Evolutionary conservation across 2,329 filamentous ascomycete genomes (phyloP).

Genomic region (Thelonectria blattea): DNA sequence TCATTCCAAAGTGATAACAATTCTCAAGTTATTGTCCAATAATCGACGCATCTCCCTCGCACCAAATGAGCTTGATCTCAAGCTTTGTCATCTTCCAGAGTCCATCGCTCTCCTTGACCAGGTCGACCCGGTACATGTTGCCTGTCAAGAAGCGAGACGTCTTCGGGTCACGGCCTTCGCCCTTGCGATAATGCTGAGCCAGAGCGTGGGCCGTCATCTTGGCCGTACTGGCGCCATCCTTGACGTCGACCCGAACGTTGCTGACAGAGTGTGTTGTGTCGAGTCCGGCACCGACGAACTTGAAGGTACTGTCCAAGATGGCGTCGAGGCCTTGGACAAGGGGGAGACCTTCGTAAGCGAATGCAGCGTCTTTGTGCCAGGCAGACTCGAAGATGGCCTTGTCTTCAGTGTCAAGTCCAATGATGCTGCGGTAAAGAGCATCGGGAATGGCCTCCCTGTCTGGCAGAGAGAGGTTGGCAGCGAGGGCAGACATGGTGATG

Average conservation of each 20-base stretch:
- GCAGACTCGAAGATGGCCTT: conserved; percentile 10
- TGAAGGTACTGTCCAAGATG: conserved; percentile 13
- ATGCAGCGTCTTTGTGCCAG: conserved; percentile 17
- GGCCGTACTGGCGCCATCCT: conserved; percentile 9
- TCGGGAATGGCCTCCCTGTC: conserved; percentile 13
- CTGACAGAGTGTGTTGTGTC: conserved; percentile 17
- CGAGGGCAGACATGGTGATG: background rate
- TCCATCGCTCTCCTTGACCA: conserved; percentile 11
- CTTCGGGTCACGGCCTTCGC: conserved; percentile 7
- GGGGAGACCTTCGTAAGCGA: conserved; percentile 8
- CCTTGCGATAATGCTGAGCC: conserved; percentile 18
- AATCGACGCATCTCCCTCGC: conserved; percentile 12
- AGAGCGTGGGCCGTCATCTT: conserved; percentile 10
- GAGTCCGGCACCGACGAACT: conserved; percentile 6
- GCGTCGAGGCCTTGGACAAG: conserved; percentile 4
- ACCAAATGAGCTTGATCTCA: conserved; percentile 16
- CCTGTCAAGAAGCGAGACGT: conserved; percentile 13
- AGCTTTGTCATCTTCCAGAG: conserved; percentile 19
- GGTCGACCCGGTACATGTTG: conserved; percentile 15
- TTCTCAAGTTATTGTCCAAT: background rate
- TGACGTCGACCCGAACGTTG: conserved; percentile 15
- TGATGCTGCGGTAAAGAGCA: conserved; percentile 19
- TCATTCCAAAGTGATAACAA: background rate
- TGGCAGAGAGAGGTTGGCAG: background rate
- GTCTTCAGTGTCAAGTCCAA: conserved; percentile 13